phyloP scores from a whole-genome alignment of 257 asterid species.

The Scutellaria baicalensis region DNA sequence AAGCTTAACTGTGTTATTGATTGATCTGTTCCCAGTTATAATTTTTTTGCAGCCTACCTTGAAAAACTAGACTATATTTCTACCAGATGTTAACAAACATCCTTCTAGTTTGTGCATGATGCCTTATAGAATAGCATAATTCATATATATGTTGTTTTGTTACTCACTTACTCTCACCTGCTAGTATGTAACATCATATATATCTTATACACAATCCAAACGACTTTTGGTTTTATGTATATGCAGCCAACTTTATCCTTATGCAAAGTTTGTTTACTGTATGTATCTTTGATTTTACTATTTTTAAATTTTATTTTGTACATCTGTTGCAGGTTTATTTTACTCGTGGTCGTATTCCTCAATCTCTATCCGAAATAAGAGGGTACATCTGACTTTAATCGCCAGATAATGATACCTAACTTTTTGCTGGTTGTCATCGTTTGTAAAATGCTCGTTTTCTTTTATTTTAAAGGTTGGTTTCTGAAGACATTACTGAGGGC shows the following conservation, averaged over 20 bases:
- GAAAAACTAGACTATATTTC: background rate
- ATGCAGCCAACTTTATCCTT: background rate
- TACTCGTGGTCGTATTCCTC: constrained; percentile 59
- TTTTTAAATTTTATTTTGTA: background rate
- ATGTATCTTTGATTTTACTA: background rate
- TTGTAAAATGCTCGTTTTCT: background rate
- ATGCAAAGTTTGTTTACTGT: background rate
- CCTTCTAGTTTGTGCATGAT: no score
- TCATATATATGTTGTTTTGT: background rate
- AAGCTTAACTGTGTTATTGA: no score
- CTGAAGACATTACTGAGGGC: constrained; percentile 65
- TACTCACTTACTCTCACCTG: background rate
- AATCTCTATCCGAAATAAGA: constrained; percentile 53
- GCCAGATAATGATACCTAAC: background rate
- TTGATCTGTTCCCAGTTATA: no score
- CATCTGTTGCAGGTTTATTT: constrained; percentile 50
- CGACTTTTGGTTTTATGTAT: background rate
- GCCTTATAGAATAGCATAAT: no score
- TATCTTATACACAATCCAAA: background rate
- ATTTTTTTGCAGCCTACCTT: background rate
- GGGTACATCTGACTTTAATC: constrained; percentile 41
- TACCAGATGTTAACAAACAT: no score
- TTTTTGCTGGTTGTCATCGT: background rate
- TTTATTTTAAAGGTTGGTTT: constrained; percentile 54
- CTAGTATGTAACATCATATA: background rate